These are phyloP conservation scores for Pholiota molesta DNA, from an alignment of 768 basidiomycete species.

Conservation along the genomic window DNA sequence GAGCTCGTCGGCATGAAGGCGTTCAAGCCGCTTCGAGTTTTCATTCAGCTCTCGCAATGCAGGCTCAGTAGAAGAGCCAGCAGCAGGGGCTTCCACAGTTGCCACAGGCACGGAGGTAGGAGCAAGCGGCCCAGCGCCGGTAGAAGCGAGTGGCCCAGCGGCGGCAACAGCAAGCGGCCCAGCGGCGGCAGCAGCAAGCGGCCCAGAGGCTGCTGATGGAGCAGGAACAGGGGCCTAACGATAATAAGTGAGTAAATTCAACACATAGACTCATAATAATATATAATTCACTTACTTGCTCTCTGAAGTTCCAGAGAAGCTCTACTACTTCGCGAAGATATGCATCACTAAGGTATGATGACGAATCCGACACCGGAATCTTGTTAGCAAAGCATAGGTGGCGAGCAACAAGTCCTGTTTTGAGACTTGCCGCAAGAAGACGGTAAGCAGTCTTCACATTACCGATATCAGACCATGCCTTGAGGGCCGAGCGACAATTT, in stretches of 20 bases:
- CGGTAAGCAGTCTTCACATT: conserved; percentile 3
- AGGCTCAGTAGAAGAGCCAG: background rate
- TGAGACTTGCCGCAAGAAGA: conserved; percentile 11
- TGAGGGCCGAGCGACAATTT: background rate
- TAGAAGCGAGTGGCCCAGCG: too few relatives aligned
- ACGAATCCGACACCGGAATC: background rate
- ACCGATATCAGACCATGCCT: conserved; percentile 6
- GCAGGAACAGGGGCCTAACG: too few relatives aligned
- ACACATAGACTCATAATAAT: too few relatives aligned
- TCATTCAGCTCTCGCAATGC: background rate
- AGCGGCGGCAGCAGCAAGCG: too few relatives aligned
- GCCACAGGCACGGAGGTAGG: too few relatives aligned
- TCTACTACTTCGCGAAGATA: conserved; percentile 8
- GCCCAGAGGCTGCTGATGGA: too few relatives aligned
- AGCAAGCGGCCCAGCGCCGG: too few relatives aligned
- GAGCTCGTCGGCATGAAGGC: background rate
- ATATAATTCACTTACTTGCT: too few relatives aligned
- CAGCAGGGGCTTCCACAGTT: too few relatives aligned
- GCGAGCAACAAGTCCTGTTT: conserved; percentile 11
- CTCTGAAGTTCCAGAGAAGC: background rate
- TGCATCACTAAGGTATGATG: conserved; percentile 6
- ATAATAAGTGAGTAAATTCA: too few relatives aligned
- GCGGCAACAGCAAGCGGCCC: too few relatives aligned
- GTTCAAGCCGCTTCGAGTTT: background rate
- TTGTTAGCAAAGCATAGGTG: conserved; percentile 3